Evolutionary conservation across 2,329 filamentous ascomycete genomes (phyloP).

Genomic region (Nannizziopsis barbatae): DNA sequence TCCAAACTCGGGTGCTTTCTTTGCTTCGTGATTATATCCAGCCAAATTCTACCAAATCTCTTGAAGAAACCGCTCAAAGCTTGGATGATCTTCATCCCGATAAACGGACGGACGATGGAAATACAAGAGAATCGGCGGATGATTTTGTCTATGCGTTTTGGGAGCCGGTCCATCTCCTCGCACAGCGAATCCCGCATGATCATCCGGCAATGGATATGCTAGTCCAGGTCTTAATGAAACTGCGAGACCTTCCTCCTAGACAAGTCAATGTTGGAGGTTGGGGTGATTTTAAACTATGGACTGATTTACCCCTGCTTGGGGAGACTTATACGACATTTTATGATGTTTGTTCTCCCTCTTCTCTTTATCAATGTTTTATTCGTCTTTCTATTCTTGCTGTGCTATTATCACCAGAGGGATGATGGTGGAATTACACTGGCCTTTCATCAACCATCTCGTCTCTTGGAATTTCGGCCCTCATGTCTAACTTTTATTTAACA

Average conservation of each 20-base stretch:
- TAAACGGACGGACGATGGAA: neutral
- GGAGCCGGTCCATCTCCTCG: constrained; percentile 4
- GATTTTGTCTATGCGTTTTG: constrained; percentile 7
- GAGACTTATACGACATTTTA: neutral
- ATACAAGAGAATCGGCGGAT: neutral
- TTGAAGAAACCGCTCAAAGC: neutral
- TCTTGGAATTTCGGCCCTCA: neutral
- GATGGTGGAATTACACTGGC: too few relatives aligned
- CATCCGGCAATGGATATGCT: constrained; percentile 8
- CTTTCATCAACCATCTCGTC: too few relatives aligned
- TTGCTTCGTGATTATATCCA: neutral
- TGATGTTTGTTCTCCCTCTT: neutral
- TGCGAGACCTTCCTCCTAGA: constrained; percentile 1
- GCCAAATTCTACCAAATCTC: neutral
- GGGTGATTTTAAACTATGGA: constrained; percentile 3
- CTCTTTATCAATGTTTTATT: neutral
- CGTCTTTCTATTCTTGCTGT: neutral
- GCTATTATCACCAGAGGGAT: too few relatives aligned
- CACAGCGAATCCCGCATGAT: constrained; percentile 4
- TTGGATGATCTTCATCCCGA: constrained; percentile 4
- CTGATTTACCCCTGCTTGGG: constrained; percentile 8
- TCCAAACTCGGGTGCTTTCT: neutral
- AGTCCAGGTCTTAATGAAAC: neutral
- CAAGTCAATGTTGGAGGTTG: constrained; percentile 3
- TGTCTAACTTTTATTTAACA: neutral